phyloP scores from a whole-genome alignment of 495 filamentous ascomycete genomes.

The Penicillium tannophilum region DNA sequence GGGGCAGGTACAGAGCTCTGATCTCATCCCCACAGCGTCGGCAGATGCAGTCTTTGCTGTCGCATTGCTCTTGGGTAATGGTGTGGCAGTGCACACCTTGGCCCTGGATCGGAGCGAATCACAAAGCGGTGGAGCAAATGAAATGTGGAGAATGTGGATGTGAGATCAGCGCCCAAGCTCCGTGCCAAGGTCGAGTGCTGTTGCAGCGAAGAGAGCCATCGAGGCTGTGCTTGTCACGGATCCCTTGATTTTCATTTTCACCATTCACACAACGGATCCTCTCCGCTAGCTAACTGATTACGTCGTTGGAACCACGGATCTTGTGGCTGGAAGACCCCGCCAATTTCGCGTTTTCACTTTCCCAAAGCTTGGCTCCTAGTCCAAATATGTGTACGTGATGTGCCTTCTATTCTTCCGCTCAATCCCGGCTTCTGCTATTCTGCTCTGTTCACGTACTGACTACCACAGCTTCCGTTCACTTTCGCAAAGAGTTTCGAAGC shows the following conservation, averaged over 20 bases:
- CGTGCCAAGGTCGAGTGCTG: conserved; percentile 6
- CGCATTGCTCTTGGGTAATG: neutral
- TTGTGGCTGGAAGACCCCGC: conserved; percentile 26
- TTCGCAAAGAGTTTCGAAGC: conserved; percentile 36
- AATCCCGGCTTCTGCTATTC: neutral
- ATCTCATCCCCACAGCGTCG: neutral
- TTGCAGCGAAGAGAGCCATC: conserved; percentile 2
- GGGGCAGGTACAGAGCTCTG: no score
- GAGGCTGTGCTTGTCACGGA: conserved; percentile 24
- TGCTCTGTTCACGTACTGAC: neutral
- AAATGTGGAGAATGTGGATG: conserved; percentile 1
- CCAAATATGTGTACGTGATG: conserved; percentile 21
- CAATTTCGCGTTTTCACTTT: conserved; percentile 15
- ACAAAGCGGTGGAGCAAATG: neutral
- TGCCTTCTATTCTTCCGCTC: conserved; percentile 13
- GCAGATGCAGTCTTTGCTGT: neutral
- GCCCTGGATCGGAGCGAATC: conserved; percentile 5
- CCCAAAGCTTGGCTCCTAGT: conserved; percentile 13
- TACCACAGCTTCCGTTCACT: conserved; percentile 29
- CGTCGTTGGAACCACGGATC: conserved; percentile 15
- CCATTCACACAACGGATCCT: conserved; percentile 9
- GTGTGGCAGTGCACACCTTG: conserved; percentile 24
- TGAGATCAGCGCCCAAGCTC: conserved; percentile 12
- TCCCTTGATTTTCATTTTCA: neutral
- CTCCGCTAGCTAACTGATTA: conserved; percentile 4